Evolutionary conservation across 1,284 basidiomycete genomes (phyloP).

Genomic region (Ustilago hordei): DNA sequence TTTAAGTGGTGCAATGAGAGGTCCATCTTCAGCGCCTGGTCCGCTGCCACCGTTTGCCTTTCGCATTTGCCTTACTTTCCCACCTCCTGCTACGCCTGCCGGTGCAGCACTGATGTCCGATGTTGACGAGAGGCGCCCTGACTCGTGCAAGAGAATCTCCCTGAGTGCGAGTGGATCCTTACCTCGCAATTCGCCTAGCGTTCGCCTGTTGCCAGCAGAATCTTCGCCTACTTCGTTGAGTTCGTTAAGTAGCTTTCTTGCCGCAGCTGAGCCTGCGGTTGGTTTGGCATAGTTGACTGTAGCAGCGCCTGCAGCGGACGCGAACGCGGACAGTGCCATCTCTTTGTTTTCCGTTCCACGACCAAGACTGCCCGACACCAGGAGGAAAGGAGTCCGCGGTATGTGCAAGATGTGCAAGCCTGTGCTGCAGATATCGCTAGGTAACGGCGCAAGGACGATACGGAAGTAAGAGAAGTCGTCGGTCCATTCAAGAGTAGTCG

Average conservation of each 20-base stretch:
- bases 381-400: conserved; percentile 44
- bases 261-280: conserved; percentile 21
- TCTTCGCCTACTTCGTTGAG: conserved; percentile 39
- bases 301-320: conserved; percentile 39
- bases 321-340: conserved; percentile 50
- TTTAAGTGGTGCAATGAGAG: conserved; percentile 48
- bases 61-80: conserved; percentile 50
- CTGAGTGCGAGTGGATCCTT: conserved; percentile 49
- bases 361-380: conserved; percentile 48
- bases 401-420: conserved; percentile 53
- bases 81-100: conserved; percentile 44
- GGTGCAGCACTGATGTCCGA: conserved; percentile 33
- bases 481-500: conserved; percentile 21
- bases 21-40: conserved; percentile 52
- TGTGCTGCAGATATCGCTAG: conserved; percentile 46
- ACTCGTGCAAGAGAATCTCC: conserved; percentile 46
- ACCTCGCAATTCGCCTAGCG: conserved; percentile 52
- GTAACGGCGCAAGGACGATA: conserved; percentile 37
- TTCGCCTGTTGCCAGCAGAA: conserved; percentile 25
- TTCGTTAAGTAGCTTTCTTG: conserved; percentile 24
- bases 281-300: conserved; percentile 45
- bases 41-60: conserved; percentile 19
- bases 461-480: conserved; percentile 51
- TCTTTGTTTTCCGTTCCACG: conserved; percentile 41
- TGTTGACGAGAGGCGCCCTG: conserved; percentile 24